Evolutionary conservation across 441 rosid species (phyloP).

Genomic region (Omphalea diandra): DNA sequence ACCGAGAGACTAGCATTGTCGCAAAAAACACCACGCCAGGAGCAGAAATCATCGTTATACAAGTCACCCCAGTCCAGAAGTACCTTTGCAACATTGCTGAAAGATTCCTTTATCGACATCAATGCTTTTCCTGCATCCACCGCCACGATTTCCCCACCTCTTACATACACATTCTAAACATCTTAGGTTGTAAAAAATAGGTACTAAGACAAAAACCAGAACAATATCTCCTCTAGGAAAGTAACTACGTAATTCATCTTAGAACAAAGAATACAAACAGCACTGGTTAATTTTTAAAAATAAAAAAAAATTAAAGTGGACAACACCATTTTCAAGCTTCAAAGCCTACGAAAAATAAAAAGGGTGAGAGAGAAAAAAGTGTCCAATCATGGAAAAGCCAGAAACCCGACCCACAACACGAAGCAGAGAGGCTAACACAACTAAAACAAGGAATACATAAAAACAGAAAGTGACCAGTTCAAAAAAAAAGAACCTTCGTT

Average conservation of each 20-base stretch:
- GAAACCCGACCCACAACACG: neutral
- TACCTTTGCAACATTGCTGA: slow-evolving; percentile 66
- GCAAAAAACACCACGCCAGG: slow-evolving; percentile 92
- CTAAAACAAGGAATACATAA: neutral
- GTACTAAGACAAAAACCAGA: no score
- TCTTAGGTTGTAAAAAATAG: neutral
- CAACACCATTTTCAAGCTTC: no score
- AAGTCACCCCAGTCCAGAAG: slow-evolving; percentile 79
- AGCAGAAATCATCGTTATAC: slow-evolving; percentile 61
- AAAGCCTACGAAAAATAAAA: no score
- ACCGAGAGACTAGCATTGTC: slow-evolving; percentile 58
- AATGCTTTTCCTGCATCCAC: slow-evolving; percentile 58
- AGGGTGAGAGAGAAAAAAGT: no score
- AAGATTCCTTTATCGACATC: slow-evolving; percentile 71
- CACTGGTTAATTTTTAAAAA: no score
- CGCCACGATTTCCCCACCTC: neutral
- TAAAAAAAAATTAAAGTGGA: no score
- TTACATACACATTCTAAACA: no score
- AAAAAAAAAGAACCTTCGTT: slow-evolving; percentile 53
- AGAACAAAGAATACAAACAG: no score
- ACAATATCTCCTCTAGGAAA: no score
- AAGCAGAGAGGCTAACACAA: neutral
- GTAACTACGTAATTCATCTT: no score
- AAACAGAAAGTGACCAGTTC: neutral
- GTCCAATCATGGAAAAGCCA: neutral